Percentiles rank a stretch among this genome's conserved stretches.
phyloP scores from a whole-genome alignment of 2,329 filamentous ascomycete genomes.

The Phialophora tarda region DNA sequence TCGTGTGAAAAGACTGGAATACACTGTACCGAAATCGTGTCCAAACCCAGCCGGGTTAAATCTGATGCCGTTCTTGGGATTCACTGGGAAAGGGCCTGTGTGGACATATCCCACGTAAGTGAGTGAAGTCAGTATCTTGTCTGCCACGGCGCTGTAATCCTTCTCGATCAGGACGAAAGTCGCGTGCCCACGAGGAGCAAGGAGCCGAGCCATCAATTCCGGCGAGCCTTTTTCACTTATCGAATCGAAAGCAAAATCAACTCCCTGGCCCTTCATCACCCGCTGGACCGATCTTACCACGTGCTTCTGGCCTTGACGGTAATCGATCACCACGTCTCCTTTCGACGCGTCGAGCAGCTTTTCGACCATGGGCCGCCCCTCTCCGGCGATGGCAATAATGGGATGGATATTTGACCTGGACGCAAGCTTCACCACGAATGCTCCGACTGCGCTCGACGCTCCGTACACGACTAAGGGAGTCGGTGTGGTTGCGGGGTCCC shows the following conservation, averaged over 20 bases:
- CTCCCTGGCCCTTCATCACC: constrained; percentile 47
- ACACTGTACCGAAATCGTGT: constrained; percentile 53
- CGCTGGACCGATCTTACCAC: constrained; percentile 54
- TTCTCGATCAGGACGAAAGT: constrained; percentile 18
- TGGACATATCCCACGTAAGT: constrained; percentile 16
- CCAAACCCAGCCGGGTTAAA: constrained; percentile 37
- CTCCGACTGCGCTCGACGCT: constrained; percentile 61
- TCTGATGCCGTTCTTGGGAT: constrained; percentile 2
- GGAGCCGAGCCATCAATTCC: constrained; percentile 52
- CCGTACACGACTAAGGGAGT: constrained; percentile 60
- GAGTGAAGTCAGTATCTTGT: constrained; percentile 15
- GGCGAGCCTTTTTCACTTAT: constrained; percentile 59
- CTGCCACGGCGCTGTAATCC: constrained; percentile 11
- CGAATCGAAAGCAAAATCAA: constrained; percentile 62
- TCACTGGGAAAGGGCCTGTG: background rate
- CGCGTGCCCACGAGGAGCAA: constrained; percentile 45
- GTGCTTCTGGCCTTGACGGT: constrained; percentile 61
- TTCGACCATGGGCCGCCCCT: constrained; percentile 9
- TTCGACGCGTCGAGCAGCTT: constrained; percentile 56
- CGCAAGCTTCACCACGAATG: constrained; percentile 65
- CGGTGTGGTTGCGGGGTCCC: constrained; percentile 6
- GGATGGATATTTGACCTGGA: constrained; percentile 63
- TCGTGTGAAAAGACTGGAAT: constrained; percentile 52
- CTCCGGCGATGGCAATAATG: constrained; percentile 64
- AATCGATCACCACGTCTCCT: constrained; percentile 67